Evolutionary conservation across 805 yeast genomes (phyloP), one percentile per base, ranked within the genome.

Genomic region (Starmerella asiatica): DNA sequence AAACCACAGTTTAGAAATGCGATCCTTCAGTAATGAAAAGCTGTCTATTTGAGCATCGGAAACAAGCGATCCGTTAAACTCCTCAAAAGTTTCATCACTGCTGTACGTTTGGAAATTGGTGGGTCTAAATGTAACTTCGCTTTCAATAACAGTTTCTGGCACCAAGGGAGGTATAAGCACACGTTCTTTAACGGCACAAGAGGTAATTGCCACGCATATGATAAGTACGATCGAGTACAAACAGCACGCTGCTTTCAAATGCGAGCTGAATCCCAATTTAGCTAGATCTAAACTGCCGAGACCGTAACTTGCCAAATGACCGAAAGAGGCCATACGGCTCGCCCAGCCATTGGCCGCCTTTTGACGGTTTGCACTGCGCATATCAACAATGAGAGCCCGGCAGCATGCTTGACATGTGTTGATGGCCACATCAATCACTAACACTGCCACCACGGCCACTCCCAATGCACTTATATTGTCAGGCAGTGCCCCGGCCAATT

Each of bases 301-400:
- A 47, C 65, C 63, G 51, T 70, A 75, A 3, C 79, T 79, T 18
- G 69, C 48, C 11, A 75, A 70, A 44, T 75, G 75, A 45, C 76
- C 76, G 1, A 61, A 60, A 0, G 79, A 75, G 37, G 73, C 71
- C 73, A 75, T 64, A 36, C 76, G 58, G 1, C 79, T 77, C 1
- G 79, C 80, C 77, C 76, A 71, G 1, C 78, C 79, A 52, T 74
- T 75, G 8, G 78, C 76, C 4, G 59, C 50, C 39, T 69, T 71
- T 48, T 75, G 80, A 47, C 72, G 79, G 37, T 61, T 56, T 0
- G 72, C 62, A 4, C 76, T 71, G 6, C 73, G 73, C 45, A 71
- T 69, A 50, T 75, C 81, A 18, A 75, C 78, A 23, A 75, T 71
- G 30, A 73, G 63, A 0, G 81, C 79, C 11, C 81, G 61, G 7